phyloP scores from a whole-genome alignment of 208 protist genomes.

The Giardia duodenalis region DNA sequence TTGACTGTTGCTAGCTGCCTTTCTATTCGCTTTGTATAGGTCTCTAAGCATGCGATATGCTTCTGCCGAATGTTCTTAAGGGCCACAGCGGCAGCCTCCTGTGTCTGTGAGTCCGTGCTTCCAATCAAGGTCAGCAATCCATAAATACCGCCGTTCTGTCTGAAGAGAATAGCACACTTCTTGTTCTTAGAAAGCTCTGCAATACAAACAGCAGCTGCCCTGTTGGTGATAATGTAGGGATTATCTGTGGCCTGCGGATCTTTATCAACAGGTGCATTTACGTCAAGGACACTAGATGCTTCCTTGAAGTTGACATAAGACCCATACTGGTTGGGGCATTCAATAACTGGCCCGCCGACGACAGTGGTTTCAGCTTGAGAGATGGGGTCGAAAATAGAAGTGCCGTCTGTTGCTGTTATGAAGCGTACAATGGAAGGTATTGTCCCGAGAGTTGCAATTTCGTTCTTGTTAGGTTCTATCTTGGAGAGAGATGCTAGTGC shows the following conservation, averaged over 20 bases:
- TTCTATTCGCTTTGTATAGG: constrained; percentile 6
- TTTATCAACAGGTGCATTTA: neutral
- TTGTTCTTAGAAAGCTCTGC: constrained; percentile 16
- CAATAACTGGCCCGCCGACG: neutral
- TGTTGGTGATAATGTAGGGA: neutral
- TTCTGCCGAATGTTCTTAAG: constrained; percentile 1
- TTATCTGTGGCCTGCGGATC: constrained; percentile 10
- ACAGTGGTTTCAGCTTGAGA: neutral
- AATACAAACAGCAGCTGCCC: neutral
- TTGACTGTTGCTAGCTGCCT: neutral
- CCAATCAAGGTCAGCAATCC: constrained; percentile 12
- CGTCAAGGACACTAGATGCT: neutral
- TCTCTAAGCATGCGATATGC: neutral
- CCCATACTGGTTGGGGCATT: neutral
- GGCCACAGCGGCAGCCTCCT: neutral
- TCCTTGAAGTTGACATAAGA: constrained; percentile 15
- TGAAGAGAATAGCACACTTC: constrained; percentile 26
- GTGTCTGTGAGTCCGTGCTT: neutral
- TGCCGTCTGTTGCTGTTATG: neutral
- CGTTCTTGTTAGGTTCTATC: neutral
- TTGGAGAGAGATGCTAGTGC: neutral
- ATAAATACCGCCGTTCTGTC: constrained; percentile 17
- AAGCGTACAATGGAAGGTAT: neutral
- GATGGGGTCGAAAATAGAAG: neutral
- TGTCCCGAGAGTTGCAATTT: neutral